Evolutionary conservation across 192 early-diverging fungal genomes (phyloP).

Genomic region (Coemansia sp.): DNA sequence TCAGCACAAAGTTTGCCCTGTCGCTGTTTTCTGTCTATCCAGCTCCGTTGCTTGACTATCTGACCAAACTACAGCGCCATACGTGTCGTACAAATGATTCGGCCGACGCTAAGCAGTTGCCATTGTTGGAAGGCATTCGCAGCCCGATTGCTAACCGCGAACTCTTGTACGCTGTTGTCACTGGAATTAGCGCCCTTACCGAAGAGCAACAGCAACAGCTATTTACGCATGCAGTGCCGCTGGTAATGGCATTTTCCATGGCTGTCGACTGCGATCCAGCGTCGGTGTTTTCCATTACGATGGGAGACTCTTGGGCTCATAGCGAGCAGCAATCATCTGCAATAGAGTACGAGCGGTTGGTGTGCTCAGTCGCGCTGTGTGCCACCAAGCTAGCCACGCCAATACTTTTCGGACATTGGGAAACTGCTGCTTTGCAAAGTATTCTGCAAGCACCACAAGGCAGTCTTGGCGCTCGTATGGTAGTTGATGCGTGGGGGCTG

Average conservation of each 20-base stretch:
- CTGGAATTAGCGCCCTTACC: conserved; percentile 21
- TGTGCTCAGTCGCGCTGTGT: conserved; percentile 14
- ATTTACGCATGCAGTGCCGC: conserved; percentile 4
- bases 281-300: conserved; percentile 16
- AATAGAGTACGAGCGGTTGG: conserved; percentile 21
- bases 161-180: conserved; percentile 16
- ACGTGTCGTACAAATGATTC: neutral
- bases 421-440: conserved; percentile 10
- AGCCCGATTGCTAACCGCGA: conserved; percentile 21
- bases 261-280: conserved; percentile 26
- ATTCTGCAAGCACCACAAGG: conserved; percentile 7
- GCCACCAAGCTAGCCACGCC: conserved; percentile 16
- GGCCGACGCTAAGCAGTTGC: neutral
- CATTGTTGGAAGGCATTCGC: conserved; percentile 19
- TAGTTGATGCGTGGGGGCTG: conserved; percentile 29
- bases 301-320: neutral
- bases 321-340: neutral
- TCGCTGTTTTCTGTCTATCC: conserved; percentile 16
- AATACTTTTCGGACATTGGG: conserved; percentile 21
- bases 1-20: conserved; percentile 19
- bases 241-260: conserved; percentile 24
- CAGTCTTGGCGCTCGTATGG: conserved; percentile 17
- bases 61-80: conserved; percentile 9
- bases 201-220: conserved; percentile 26
- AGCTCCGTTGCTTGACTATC: conserved; percentile 4